phyloP scores from a whole-genome alignment of 2,329 filamentous ascomycete genomes.

The Blastomyces parvus region DNA sequence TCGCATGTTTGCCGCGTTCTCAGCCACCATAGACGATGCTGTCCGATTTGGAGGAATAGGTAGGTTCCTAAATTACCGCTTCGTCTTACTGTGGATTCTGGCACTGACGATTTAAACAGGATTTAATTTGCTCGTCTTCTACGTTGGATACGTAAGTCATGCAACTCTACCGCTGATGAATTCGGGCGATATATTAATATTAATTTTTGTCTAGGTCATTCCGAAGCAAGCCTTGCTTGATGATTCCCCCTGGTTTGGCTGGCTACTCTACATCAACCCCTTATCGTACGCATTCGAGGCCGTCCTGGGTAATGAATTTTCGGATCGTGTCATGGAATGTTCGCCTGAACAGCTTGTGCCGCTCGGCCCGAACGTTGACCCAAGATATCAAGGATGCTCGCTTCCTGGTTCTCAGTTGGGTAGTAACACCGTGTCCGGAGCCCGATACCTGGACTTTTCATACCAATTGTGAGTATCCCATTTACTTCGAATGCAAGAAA shows the following conservation, averaged over 20 bases:
- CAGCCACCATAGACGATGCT: constrained; percentile 55
- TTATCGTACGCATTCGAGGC: constrained; percentile 56
- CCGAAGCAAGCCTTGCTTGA: constrained; percentile 50
- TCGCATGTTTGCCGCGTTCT: constrained; percentile 56
- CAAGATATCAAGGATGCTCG: constrained; percentile 53
- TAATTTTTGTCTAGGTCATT: constrained; percentile 37
- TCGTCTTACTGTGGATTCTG: constrained; percentile 54
- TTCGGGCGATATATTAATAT: background rate
- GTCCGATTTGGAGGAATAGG: constrained; percentile 47
- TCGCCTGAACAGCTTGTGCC: constrained; percentile 51
- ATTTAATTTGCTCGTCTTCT: constrained; percentile 7
- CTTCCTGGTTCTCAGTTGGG: constrained; percentile 49
- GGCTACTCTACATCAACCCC: constrained; percentile 49
- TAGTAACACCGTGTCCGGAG: constrained; percentile 43
- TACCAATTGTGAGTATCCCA: constrained; percentile 41
- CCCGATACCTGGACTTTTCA: constrained; percentile 45
- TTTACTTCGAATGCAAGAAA: background rate
- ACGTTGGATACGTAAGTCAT: constrained; percentile 9
- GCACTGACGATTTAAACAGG: constrained; percentile 20
- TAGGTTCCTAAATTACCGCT: constrained; percentile 54
- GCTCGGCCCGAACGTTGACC: constrained; percentile 45
- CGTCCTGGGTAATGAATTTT: constrained; percentile 58
- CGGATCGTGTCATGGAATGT: constrained; percentile 49
- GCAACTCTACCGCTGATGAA: background rate
- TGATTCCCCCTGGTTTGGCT: constrained; percentile 56